phyloP scores from a whole-genome alignment of 176 grass and related monocot species.

The Eleusine coracana region DNA sequence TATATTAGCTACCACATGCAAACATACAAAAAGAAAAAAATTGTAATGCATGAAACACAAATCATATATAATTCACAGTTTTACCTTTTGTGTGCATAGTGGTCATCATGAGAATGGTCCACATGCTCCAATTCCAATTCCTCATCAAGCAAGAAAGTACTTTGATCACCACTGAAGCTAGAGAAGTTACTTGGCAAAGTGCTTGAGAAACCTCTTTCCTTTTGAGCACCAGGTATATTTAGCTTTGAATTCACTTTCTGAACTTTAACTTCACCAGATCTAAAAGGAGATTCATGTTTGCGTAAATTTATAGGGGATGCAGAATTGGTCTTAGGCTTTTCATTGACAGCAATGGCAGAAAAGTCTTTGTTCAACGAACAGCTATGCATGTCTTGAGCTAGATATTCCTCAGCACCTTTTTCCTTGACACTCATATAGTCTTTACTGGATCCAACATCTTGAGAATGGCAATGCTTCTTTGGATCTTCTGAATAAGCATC shows the following conservation, averaged over 20 bases:
- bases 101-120: constrained; percentile 38
- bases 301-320: constrained; percentile 26
- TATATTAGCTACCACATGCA: constrained; percentile 9
- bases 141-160: constrained; percentile 88
- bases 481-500: constrained; percentile 42
- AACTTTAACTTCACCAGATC: constrained; percentile 37
- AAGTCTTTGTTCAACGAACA: constrained; percentile 46
- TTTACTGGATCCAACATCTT: constrained; percentile 35
- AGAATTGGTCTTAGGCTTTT: constrained; percentile 41
- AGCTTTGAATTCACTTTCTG: constrained; percentile 48
- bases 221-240: constrained; percentile 42
- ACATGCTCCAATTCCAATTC: constrained; percentile 71
- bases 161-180: constrained; percentile 61
- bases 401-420: constrained; percentile 42
- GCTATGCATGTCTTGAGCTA: constrained; percentile 33
- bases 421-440: constrained; percentile 25
- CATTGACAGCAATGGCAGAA: constrained; percentile 30
- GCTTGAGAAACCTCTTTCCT: constrained; percentile 37
- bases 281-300: constrained; percentile 38
- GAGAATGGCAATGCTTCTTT: constrained; percentile 43
- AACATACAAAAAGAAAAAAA: background rate
- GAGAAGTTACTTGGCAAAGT: constrained; percentile 38
- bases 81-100: constrained; percentile 71
- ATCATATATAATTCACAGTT: constrained; percentile 20
- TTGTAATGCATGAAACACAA: background rate